These are phyloP conservation scores for Musa troglodytarum DNA, from an alignment of 176 grass and related monocot species.

Conservation along the genomic window DNA sequence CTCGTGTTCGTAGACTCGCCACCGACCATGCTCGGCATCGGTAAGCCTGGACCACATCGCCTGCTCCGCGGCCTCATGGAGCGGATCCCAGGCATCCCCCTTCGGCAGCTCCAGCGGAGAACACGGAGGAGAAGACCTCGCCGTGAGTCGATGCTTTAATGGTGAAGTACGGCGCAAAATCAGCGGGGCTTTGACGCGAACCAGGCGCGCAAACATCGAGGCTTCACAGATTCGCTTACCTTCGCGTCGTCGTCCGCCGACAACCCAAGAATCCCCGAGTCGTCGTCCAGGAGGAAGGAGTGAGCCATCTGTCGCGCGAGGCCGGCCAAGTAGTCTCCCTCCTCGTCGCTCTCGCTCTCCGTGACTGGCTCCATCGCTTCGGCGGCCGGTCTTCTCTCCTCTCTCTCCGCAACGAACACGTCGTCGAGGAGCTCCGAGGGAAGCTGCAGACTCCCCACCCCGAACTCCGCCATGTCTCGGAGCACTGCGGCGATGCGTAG, in stretches of 20 bases:
- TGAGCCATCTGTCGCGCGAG: not conserved
- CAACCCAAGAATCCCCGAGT: not conserved
- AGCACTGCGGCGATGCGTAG: no score
- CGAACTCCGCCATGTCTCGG: not conserved
- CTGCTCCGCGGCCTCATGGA: not conserved
- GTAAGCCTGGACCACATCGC: not conserved
- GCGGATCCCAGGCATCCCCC: not conserved
- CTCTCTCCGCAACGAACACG: not conserved
- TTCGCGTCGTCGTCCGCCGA: not conserved
- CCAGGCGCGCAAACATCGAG: not conserved
- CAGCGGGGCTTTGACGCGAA: not conserved
- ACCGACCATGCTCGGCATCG: not conserved
- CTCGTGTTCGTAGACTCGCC: not conserved
- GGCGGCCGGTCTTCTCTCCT: no score
- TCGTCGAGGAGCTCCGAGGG: conserved; percentile 6
- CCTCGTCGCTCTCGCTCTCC: not conserved
- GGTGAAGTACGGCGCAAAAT: not conserved
- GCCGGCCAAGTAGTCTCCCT: not conserved
- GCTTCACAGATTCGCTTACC: not conserved
- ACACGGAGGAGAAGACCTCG: not conserved
- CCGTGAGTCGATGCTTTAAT: not conserved
- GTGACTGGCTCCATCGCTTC: not conserved
- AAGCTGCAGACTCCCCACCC: not conserved
- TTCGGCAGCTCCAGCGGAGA: not conserved
- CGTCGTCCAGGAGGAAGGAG: not conserved